Percentiles rank a stretch among this genome's conserved stretches.
These are phyloP conservation scores for Pythium coloratum DNA, from an alignment of 352 stramenopile species.

Conservation along the genomic window DNA sequence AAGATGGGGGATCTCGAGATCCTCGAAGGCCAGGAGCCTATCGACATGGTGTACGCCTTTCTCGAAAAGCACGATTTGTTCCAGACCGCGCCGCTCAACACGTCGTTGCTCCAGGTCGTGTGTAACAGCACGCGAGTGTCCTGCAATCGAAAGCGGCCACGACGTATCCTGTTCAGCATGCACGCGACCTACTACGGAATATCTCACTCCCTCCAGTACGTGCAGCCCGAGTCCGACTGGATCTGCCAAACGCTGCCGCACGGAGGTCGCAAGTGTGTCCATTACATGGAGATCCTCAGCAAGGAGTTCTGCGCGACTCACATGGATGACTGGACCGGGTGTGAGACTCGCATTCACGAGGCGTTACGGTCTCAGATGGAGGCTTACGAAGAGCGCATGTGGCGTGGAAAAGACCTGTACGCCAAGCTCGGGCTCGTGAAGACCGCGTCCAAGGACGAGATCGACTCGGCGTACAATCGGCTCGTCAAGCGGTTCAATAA, in stretches of 20 bases:
- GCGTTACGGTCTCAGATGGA: conserved; percentile 64
- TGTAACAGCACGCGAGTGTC: conserved; percentile 73
- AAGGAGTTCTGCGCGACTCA: conserved; percentile 71
- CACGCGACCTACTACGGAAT: conserved; percentile 74
- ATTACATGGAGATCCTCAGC: conserved; percentile 70
- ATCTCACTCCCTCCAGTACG: conserved; percentile 70
- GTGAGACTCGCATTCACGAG: conserved; percentile 55
- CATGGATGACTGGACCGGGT: conserved; percentile 67
- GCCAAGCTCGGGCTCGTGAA: conserved; percentile 80
- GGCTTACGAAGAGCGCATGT: conserved; percentile 73
- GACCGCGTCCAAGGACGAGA: conserved; percentile 64
- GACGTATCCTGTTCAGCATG: conserved; percentile 75
- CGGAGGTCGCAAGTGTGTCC: conserved; percentile 63
- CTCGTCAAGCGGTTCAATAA: conserved; percentile 87
- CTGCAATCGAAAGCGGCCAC: conserved; percentile 52
- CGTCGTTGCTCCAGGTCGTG: conserved; percentile 57
- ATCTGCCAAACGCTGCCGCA: conserved; percentile 47
- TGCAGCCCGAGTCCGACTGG: conserved; percentile 80
- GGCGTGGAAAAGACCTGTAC: conserved; percentile 77
- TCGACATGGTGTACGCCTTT: conserved; percentile 84
- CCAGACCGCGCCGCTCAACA: conserved; percentile 79
- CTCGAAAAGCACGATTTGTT: conserved; percentile 87
- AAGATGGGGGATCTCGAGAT: conserved; percentile 75
- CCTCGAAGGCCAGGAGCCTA: conserved; percentile 74
- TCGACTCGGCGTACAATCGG: conserved; percentile 77